A percentile compares a stretch with the other conserved stretches of the same genome.
phyloP scores from a whole-genome alignment of 192 early-diverging fungal species.

The Helicostylum pulchrum region DNA sequence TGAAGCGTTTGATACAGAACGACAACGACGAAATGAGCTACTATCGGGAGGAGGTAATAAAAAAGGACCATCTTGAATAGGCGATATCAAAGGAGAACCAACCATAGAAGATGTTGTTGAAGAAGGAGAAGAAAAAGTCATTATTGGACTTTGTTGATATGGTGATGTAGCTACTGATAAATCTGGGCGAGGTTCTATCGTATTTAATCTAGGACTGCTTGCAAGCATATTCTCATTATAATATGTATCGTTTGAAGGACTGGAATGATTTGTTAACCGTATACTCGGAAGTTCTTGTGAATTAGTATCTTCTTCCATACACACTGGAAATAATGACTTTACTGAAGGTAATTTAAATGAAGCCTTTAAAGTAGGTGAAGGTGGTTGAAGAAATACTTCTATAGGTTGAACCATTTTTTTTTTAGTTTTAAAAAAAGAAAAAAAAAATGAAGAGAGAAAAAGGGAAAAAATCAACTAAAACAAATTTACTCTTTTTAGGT shows the following conservation, averaged over 20 bases:
- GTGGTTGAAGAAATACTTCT: constrained; percentile 13
- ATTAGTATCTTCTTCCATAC: background rate
- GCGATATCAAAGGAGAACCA: constrained; percentile 3
- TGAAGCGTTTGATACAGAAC: constrained; percentile 11
- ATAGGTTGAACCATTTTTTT: constrained; percentile 3
- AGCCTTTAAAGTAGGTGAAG: background rate
- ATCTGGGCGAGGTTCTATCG: constrained; percentile 5
- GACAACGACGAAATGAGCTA: constrained; percentile 4
- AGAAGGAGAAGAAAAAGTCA: constrained; percentile 8
- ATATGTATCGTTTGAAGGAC: too few relatives aligned
- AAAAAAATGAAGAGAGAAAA: background rate
- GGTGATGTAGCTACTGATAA: constrained; percentile 1
- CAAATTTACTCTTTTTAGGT: constrained; percentile 18
- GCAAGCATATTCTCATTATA: too few relatives aligned
- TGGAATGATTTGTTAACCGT: constrained; percentile 1
- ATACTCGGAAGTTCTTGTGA: constrained; percentile 7
- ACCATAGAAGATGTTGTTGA: background rate
- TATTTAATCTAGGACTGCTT: constrained; percentile 8
- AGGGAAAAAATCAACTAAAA: background rate
- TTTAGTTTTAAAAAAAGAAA: background rate
- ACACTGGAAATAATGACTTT: constrained; percentile 7
- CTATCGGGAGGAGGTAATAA: constrained; percentile 7
- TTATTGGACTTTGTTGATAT: constrained; percentile 3
- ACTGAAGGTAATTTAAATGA: constrained; percentile 10
- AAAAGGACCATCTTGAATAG: constrained; percentile 1